Evolutionary conservation across 495 filamentous ascomycete genomes (phyloP), one percentile per base, ranked within the genome.

Genomic region (Elaphomyces granulatus): DNA sequence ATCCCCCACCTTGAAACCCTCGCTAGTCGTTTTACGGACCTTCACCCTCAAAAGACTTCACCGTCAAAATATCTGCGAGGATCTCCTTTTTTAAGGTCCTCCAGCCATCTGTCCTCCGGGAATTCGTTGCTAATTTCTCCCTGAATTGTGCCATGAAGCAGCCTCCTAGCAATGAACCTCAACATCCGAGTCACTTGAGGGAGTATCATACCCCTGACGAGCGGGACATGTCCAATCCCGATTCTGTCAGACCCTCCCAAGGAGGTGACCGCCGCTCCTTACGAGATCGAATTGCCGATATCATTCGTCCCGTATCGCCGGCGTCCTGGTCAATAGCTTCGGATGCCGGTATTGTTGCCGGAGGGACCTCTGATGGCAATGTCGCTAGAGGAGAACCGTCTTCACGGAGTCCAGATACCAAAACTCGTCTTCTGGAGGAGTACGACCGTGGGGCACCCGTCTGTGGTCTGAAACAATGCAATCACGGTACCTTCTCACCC

Each of bases 401-500:
- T 3, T 32, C 35, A 6, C 34, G 35, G 23, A 53, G 52, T 34
- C 49, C 48, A 4, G 52, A 58, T 42, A 48, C 44, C 21, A 55
- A 54, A 46, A 59, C 59, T 30, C 52, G 58, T 16, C 50, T 67
- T 7, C 44, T 69, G 32, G 52, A 59, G 32, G 61, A 58, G 3
- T 66, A 67, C 39, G 40, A 63, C 32, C 54, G 48, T 21, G 42
- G 42, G 28, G 51, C 53, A 16, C 58, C 61, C 36, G 44, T 49
- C 4, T 65, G 62, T 32, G 65, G 63, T 35, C 36, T 62, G 49
- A 52, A 62, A 40, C 46, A 67, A 38, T 86, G 80, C 62, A 71
- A 75, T 44, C 81, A 87, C 58, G 83, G 83, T 42, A 80, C 79
- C n/a, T 83, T 86, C 55, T 85, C 80, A 12, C 80, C 83, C 6